Base-by-base conservation (phyloP, 495 filamentous ascomycete genomes). In the Tuber aestivum region DNA sequence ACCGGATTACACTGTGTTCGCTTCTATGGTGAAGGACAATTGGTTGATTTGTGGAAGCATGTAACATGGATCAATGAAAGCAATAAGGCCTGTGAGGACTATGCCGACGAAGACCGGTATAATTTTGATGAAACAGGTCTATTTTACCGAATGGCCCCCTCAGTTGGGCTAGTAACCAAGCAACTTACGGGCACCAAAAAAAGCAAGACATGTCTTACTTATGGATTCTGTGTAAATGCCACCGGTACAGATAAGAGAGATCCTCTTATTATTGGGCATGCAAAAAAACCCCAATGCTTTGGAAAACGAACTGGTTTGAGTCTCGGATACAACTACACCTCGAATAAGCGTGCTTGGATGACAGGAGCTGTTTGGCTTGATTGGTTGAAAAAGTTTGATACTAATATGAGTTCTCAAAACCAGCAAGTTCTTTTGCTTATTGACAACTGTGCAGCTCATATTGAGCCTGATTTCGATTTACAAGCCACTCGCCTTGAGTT, bases 321-420 rank as follows among this genome's bases (percentile, higher is more conserved):
- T 27, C 21, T 48, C 12, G 84, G 78, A 75, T 44, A 76, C 8
- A 71, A 20, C 44, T n/a, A n/a, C n/a, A n/a, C n/a, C n/a, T n/a
- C n/a, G n/a, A 84, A 83, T 77, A 80, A 81, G 45, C 81, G 81
- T 35, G 82, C 82, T 16, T 84, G 81, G 77, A 84, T 85, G 78
- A 83, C 76, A 23, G 69, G 71, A 27, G 38, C 40, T 3, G 80
- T 85, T 35, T 80, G 79, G 50, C 69, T 79, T 61, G 78, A 84
- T 70, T 85, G 81, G 76, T 42, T 84, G 48, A 18, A 72, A 0
- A 79, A 65, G 75, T 84, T 85, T 75, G 70, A 84, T 78, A 73
- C 37, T 0, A 74, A 83, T 16, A 84, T 83, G 73, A 76, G n/a
- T n/a, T n/a, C n/a, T n/a, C n/a, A 78, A 21, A 74, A 32, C 27